Conservation (phyloP, 2,329 filamentous ascomycete species). For the Aspergillus pseudotamarii region DNA sequence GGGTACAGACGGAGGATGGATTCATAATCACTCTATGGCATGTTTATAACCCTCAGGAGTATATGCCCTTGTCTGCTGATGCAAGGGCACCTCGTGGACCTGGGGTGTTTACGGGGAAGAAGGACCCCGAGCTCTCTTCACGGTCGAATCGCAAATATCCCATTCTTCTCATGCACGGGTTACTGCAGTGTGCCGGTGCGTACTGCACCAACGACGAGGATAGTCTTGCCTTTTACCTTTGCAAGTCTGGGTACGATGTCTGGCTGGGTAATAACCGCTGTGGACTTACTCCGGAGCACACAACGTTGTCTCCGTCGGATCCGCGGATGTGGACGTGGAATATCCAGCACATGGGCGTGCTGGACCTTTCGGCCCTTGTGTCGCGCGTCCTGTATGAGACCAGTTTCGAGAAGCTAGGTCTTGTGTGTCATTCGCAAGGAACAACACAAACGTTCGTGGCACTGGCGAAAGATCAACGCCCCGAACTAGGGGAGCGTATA, state of each 20-base stretch:
- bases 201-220: slow-evolving; percentile 90
- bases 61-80: slow-evolving; percentile 56
- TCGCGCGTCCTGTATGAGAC: slow-evolving; percentile 81
- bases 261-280: slow-evolving; percentile 95
- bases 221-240: slow-evolving; percentile 87
- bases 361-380: slow-evolving; percentile 81
- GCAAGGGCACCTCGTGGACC: slow-evolving; percentile 56
- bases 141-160: slow-evolving; percentile 60
- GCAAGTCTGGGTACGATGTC: slow-evolving; percentile 89
- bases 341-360: slow-evolving; percentile 87
- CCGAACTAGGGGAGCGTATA: slow-evolving; percentile 78
- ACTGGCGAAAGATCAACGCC: slow-evolving; percentile 84
- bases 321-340: slow-evolving; percentile 98
- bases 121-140: slow-evolving; percentile 26
- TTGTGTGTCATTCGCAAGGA: slow-evolving; percentile 88
- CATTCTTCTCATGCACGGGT: slow-evolving; percentile 82
- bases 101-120: slow-evolving; percentile 60
- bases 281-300: slow-evolving; percentile 78
- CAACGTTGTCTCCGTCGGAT: slow-evolving; percentile 69
- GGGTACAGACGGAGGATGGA: slow-evolving; percentile 90
- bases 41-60: slow-evolving; percentile 79
- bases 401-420: slow-evolving; percentile 76
- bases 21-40: slow-evolving; percentile 91
- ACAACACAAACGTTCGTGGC: slow-evolving; percentile 88
- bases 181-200: slow-evolving; percentile 84